Conservation (phyloP, 768 basidiomycete species). For the Auricularia sp. region DNA sequence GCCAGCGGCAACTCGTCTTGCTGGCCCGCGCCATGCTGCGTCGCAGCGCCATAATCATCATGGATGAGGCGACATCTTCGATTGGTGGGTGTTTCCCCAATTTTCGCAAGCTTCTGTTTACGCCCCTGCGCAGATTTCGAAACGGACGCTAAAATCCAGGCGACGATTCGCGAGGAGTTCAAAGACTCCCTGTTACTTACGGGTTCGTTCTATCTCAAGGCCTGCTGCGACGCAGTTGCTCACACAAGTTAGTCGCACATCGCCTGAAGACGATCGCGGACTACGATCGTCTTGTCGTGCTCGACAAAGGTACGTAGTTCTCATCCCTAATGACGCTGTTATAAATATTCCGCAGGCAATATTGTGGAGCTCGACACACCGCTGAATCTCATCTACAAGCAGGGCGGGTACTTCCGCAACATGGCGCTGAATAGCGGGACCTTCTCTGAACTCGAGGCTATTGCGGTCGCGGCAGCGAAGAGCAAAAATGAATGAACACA, state of each 20-base stretch:
- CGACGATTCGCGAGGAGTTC: constrained; percentile 81
- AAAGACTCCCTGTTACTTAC: constrained; percentile 35
- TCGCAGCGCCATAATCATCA: constrained; percentile 59
- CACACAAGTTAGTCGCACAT: constrained; percentile 45
- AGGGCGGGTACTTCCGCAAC: constrained; percentile 37
- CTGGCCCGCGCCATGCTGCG: constrained; percentile 75
- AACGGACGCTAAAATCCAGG: constrained; percentile 84
- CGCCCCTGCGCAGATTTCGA: constrained; percentile 36
- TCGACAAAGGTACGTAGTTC: constrained; percentile 37
- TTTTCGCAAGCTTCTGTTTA: background rate
- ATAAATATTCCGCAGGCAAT: constrained; percentile 26
- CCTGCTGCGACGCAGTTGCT: constrained; percentile 2
- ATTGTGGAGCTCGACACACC: constrained; percentile 43
- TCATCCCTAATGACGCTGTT: background rate
- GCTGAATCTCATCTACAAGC: constrained; percentile 34
- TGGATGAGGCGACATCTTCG: constrained; percentile 79
- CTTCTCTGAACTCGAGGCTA: constrained; percentile 11
- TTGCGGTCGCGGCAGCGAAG: constrained; percentile 4
- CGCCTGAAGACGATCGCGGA: constrained; percentile 71
- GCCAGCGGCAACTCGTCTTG: constrained; percentile 79
- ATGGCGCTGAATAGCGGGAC: constrained; percentile 41
- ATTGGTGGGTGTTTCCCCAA: constrained; percentile 37
- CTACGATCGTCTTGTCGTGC: constrained; percentile 66
- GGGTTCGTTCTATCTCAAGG: constrained; percentile 1
- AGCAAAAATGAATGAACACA: background rate